phyloP scores from a whole-genome alignment of 495 filamentous ascomycete species.

The Xanthoparmelia taractica region DNA sequence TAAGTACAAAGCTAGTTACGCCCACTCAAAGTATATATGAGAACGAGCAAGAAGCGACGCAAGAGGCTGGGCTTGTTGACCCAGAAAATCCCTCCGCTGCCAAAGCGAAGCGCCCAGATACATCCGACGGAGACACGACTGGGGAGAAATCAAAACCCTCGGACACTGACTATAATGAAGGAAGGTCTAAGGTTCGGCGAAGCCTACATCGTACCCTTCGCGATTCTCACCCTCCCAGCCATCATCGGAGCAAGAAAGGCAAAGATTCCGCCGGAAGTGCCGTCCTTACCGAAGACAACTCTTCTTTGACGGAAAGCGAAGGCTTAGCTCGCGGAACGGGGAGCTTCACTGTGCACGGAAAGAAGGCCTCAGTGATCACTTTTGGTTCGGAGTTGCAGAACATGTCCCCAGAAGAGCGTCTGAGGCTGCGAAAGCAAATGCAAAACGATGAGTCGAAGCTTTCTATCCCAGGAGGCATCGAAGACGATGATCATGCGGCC shows the following conservation, averaged over 20 bases:
- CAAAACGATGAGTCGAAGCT: constrained; percentile 39
- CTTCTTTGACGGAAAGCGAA: constrained; percentile 41
- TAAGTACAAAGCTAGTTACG: constrained; percentile 31
- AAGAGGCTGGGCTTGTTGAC: constrained; percentile 42
- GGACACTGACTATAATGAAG: constrained; percentile 37
- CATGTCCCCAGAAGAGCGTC: constrained; percentile 69
- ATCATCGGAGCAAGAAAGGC: constrained; percentile 66
- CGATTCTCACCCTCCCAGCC: constrained; percentile 59
- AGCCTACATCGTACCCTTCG: constrained; percentile 92
- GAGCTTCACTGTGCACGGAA: constrained; percentile 93
- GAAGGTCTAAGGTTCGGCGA: constrained; percentile 60
- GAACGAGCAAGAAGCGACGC: constrained; percentile 43
- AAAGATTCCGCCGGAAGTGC: constrained; percentile 62
- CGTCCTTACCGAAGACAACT: constrained; percentile 53
- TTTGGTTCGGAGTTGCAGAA: constrained; percentile 87
- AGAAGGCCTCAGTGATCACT: constrained; percentile 92
- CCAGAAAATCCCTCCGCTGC: constrained; percentile 33
- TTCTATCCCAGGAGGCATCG: constrained; percentile 34
- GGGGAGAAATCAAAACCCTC: constrained; percentile 32
- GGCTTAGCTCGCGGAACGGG: constrained; percentile 68
- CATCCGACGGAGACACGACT: constrained; percentile 32
- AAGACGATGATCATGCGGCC: constrained; percentile 32
- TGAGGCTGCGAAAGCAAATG: constrained; percentile 49
- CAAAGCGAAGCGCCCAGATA: constrained; percentile 32
- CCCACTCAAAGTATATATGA: constrained; percentile 38